Evolutionary conservation across 73 alveolate genomes (phyloP), one percentile per base, ranked within the genome.

Genomic region (Paramecium pentaurelia): DNA sequence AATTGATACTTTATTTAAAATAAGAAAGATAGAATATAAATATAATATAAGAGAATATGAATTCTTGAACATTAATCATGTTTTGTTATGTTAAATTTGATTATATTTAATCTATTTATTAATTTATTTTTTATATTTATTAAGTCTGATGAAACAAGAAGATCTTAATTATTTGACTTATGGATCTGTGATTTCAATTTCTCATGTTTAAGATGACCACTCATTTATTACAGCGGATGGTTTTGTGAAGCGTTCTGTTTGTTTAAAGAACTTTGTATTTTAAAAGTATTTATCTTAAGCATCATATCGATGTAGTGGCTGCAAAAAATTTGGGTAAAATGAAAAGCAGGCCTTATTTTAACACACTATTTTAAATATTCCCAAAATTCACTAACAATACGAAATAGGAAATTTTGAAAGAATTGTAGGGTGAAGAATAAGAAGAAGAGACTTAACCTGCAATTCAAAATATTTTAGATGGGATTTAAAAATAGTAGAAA

Each of bases 161-260:
- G 47, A 64, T 12, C 60, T 40, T n/a, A 80, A 80, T 20, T 80
- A 45, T 44, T 64, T 80, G 30, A 45, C 91, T 10, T 80, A 80
- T 16, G 94, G 94, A 45, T 89, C 94, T 36, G 91, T 89, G 71
- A 89, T 89, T 20, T 89, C 94, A 20, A 71, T 89, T 25, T 71
- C 92, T 47, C 94, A 89, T 89, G 85, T 89, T 27, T 59, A 71
- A 14, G 94, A 89, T 71, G 88, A 89, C 36, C 85, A 89, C 28
- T 45, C 86, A 6, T 89, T 89, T 51, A 71, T 89, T 71, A 58
- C 84, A 38, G 71, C 88, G 14, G 94, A 89, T 71, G 94, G 94
- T 11, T 83, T 71, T 58, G 88, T 89, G 40, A 89, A 89, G 59
- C 84, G 75, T 10, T 25, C 80, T n/a, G 94, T 89, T 38, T 51